Percentiles rank a stretch among this genome's conserved stretches.
These are phyloP conservation scores for Populus nigra DNA, from an alignment of 345 rosid species.

Conservation along the genomic window DNA sequence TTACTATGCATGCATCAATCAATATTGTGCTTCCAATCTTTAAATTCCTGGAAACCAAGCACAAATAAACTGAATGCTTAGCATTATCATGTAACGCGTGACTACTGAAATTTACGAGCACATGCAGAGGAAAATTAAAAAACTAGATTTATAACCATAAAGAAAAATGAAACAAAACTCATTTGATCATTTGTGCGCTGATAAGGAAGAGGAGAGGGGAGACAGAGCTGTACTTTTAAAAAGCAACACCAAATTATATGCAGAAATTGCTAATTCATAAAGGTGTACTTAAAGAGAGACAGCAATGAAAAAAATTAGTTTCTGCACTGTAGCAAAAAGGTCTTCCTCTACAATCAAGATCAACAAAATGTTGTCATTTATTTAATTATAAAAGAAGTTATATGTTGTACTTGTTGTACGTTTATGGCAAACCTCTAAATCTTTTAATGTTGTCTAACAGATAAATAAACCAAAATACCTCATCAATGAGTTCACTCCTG, in stretches of 20 bases:
- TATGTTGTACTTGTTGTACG: background rate
- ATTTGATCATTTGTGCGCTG: background rate
- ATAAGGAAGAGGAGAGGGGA: background rate
- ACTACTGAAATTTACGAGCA: background rate
- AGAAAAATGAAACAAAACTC: background rate
- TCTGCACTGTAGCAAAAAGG: background rate
- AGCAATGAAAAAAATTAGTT: background rate
- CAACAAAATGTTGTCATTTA: background rate
- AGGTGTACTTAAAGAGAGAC: background rate
- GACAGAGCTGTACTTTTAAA: background rate
- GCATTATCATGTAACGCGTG: no score
- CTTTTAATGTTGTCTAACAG: background rate
- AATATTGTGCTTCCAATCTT: background rate
- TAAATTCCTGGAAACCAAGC: background rate
- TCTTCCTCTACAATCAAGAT: background rate
- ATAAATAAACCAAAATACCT: slow-evolving; percentile 50
- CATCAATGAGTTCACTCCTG: slow-evolving; percentile 86
- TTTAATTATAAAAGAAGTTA: background rate
- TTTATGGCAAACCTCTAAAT: background rate
- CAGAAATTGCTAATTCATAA: background rate
- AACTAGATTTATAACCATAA: background rate
- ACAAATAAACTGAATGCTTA: background rate
- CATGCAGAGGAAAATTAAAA: background rate
- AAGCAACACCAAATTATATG: background rate
- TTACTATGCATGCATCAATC: background rate